These are phyloP conservation scores for Areca catechu DNA, from an alignment of 176 grass and related monocot species.

Conservation along the genomic window DNA sequence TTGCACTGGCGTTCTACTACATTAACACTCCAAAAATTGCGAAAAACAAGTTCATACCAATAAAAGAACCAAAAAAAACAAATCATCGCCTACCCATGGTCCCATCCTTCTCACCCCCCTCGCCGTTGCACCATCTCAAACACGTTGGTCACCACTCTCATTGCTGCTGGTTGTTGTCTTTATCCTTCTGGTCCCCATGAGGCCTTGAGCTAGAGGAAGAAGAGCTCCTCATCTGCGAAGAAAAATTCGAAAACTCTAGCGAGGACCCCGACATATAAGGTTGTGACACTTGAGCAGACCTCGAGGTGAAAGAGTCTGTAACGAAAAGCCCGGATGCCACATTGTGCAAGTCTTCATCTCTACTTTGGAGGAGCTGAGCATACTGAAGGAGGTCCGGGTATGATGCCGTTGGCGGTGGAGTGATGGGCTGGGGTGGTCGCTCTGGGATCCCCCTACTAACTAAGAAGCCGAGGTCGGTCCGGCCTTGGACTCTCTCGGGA, in stretches of 20 bases:
- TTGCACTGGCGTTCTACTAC: no score
- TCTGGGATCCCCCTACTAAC: not conserved
- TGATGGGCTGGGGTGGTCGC: not conserved
- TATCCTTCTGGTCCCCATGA: constrained; percentile 22
- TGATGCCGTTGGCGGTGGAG: not conserved
- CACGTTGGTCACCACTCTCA: no score
- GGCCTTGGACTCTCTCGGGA: constrained; percentile 5
- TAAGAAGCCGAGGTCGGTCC: not conserved
- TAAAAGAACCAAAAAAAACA: no score
- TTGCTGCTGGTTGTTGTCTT: constrained; percentile 9
- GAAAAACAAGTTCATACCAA: no score
- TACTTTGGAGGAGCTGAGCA: constrained; percentile 67
- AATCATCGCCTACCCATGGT: no score
- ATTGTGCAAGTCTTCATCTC: constrained; percentile 5
- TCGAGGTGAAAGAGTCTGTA: not conserved
- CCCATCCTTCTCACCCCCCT: no score
- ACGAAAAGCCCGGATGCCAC: not conserved
- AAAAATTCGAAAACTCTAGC: constrained; percentile 48
- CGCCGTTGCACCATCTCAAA: no score
- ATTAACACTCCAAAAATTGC: no score
- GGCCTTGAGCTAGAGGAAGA: constrained; percentile 32
- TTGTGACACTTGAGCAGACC: not conserved
- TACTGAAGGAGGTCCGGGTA: constrained; percentile 60
- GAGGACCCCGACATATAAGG: constrained; percentile 14
- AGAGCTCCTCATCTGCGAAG: constrained; percentile 24